Evolutionary conservation across 2,329 filamentous ascomycete species (phyloP), one percentile per base, ranked within the genome.

Genomic region (Sphaceloma murrayae): DNA sequence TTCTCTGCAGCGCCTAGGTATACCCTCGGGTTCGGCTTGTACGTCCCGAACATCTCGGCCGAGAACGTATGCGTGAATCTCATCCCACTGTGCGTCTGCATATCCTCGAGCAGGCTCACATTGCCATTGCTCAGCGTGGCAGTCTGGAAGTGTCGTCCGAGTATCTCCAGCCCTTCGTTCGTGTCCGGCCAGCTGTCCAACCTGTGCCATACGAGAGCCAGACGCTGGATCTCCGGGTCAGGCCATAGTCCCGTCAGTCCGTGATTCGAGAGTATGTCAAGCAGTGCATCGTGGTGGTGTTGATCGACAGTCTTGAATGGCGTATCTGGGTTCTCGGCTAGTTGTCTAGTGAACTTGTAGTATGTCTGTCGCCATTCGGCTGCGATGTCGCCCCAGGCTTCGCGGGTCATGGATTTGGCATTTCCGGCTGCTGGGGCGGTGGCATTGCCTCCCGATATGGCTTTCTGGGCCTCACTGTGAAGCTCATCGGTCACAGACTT

Each of bases 91-190:
- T 75, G 68, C 40, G 62, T 56, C 39, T 73, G 62, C 38, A 91
- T 68, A 56, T 89, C 84, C 2, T 64, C 57, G 32, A 89, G 67
- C n/a, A 89, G 65, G 1, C 68, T 64, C 2, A 68, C 57, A 57
- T 88, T 89, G 26, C 82, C 85, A 57, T 91, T 91, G 19, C 80
- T 85, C 18, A 89, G 66, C 0, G 81, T 85, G 30, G 75, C 70
- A 0, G 80, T 84, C 34, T 66, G 62, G 55, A 77, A 75, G 5
- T 62, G 63, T 7, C 54, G 61, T 27, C 69, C 70, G 18, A 88
- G 62, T 27, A 47, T 45, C 1, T 61, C 56, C 16, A 89, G 60
- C 0, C 81, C 83, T 1, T 67, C 61, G 11, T 64, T 64, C 1
- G 75, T 67, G 56, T 89, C 85, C 0, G 67, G 50, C 83, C 83